Conservation (phyloP, 2,329 filamentous ascomycete genomes). For the Diaporthe destruens region DNA sequence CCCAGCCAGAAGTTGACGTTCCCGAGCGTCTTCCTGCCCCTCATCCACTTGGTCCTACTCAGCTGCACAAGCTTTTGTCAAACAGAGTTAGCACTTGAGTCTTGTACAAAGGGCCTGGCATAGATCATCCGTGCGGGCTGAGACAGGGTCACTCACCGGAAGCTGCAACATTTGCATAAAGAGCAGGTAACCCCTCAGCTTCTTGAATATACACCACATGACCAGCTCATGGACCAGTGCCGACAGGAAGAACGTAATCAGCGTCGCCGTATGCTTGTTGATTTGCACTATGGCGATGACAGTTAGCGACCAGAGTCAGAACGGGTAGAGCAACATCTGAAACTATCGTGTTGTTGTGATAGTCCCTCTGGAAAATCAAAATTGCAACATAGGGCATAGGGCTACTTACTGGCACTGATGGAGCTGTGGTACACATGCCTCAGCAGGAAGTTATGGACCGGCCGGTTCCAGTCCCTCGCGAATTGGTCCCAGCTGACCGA, state of each 20-base stretch:
- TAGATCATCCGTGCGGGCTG: no score
- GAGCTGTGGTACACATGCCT: constrained; percentile 84
- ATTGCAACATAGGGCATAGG: no score
- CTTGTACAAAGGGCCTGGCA: neutral
- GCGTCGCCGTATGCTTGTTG: constrained; percentile 77
- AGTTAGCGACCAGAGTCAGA: neutral
- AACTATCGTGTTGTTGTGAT: neutral
- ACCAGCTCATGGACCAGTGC: constrained; percentile 80
- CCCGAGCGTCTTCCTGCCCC: constrained; percentile 71
- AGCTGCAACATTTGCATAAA: constrained; percentile 81
- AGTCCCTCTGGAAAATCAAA: neutral
- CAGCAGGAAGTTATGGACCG: constrained; percentile 82
- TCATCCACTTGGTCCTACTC: constrained; percentile 75
- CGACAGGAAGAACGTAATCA: constrained; percentile 80
- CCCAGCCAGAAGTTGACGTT: constrained; percentile 85
- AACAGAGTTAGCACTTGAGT: constrained; percentile 32
- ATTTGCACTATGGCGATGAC: constrained; percentile 62
- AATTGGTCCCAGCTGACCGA: constrained; percentile 80
- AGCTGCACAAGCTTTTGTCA: constrained; percentile 69
- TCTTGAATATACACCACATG: constrained; percentile 86
- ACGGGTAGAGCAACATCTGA: neutral
- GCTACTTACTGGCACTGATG: constrained; percentile 68
- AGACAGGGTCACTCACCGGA: constrained; percentile 60
- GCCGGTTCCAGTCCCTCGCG: constrained; percentile 83
- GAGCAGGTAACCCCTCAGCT: constrained; percentile 79